phyloP scores from a whole-genome alignment of 345 rosid genomes.

The Eucalyptus fibrosa region DNA sequence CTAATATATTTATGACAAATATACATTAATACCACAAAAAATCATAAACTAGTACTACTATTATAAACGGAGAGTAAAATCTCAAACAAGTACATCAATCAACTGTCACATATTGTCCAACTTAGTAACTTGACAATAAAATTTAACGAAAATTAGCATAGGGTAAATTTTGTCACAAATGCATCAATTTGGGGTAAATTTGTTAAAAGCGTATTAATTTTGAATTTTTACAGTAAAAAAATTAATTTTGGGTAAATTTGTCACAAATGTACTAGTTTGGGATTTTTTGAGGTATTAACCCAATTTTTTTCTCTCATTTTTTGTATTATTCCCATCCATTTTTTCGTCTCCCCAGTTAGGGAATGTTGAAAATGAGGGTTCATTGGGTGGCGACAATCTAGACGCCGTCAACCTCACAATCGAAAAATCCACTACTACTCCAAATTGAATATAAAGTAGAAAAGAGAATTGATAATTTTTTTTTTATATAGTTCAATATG shows the following conservation, averaged over 20 bases:
- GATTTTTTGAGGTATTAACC: rapidly evolving
- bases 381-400: rapidly evolving
- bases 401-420: rapidly evolving
- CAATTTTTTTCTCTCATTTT: too few relatives aligned
- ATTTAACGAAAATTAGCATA: rapidly evolving
- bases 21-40: too few relatives aligned
- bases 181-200: rapidly evolving
- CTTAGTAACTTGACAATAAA: too few relatives aligned
- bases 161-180: too few relatives aligned
- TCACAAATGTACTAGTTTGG: rapidly evolving
- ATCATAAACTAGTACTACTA: rapidly evolving
- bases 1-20: rapidly evolving
- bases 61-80: rapidly evolving
- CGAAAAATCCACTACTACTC: too few relatives aligned
- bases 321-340: too few relatives aligned
- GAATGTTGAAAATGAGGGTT: too few relatives aligned
- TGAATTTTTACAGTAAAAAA: rapidly evolving
- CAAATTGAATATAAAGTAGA: too few relatives aligned
- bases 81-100: rapidly evolving
- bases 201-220: rapidly evolving
- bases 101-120: rapidly evolving
- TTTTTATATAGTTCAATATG: too few relatives aligned
- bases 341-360: rapidly evolving
- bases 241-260: rapidly evolving
- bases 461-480: too few relatives aligned